A percentile compares a stretch with the other conserved stretches of the same genome.
Conservation (phyloP, 805 yeast genomes). For the Myxozyma monticola region DNA sequence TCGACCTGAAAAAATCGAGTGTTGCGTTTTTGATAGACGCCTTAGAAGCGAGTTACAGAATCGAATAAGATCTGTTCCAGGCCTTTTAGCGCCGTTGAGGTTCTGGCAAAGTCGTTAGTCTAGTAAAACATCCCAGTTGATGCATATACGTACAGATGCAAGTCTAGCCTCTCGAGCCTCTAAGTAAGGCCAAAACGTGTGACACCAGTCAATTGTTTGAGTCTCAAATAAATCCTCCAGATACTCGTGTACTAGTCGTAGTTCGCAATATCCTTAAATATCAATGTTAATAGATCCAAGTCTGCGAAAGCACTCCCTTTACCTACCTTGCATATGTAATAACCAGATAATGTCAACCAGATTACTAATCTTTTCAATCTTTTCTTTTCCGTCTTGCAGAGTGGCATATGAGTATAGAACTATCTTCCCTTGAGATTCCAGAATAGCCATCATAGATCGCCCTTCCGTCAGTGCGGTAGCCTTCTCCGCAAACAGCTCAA, state of each 20-base stretch:
- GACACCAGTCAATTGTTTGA: constrained; percentile 39
- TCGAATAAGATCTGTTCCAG: constrained; percentile 41
- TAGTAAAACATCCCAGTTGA: background rate
- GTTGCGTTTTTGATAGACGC: constrained; percentile 38
- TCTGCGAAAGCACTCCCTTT: background rate
- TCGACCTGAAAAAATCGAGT: constrained; percentile 40
- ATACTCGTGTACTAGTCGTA: constrained; percentile 32
- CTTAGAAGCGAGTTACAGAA: constrained; percentile 39
- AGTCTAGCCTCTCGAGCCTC: constrained; percentile 34
- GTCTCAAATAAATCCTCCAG: constrained; percentile 40
- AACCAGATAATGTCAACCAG: constrained; percentile 30
- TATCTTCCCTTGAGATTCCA: constrained; percentile 8
- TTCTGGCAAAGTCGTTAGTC: constrained; percentile 5
- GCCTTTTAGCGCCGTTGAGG: constrained; percentile 36
- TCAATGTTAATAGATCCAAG: background rate
- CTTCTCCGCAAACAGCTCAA: too few species aligned
- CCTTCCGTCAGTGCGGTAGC: too few species aligned
- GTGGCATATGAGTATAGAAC: constrained; percentile 24
- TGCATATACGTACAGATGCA: constrained; percentile 27
- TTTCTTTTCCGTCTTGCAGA: constrained; percentile 4
- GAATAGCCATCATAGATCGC: background rate
- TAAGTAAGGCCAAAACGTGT: constrained; percentile 40
- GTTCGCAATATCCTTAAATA: constrained; percentile 22
- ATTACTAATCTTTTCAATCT: constrained; percentile 17
- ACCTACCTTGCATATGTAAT: background rate